Percentiles rank a stretch among this genome's conserved stretches.
These are phyloP conservation scores for Salix arbutifolia DNA, from an alignment of 345 rosid genomes.

Conservation along the genomic window DNA sequence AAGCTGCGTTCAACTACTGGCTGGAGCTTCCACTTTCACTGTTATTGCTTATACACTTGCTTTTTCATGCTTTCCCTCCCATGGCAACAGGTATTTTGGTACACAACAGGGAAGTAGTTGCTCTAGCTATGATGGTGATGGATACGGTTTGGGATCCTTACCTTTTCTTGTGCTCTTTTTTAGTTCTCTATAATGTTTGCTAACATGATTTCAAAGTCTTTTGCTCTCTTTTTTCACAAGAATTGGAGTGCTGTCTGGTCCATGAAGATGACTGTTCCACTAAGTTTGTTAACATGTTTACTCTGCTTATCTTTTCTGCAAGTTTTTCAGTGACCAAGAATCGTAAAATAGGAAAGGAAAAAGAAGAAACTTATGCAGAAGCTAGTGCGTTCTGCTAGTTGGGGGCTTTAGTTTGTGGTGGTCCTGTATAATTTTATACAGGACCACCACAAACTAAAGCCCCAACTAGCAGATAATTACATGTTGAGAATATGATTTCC, in stretches of 20 bases:
- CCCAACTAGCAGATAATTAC: no score
- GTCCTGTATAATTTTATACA: not conserved
- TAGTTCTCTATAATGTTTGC: constrained; percentile 22
- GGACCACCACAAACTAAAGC: no score
- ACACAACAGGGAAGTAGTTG: not conserved
- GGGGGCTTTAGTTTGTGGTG: not conserved
- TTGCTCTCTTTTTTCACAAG: not conserved
- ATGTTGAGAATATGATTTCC: no score
- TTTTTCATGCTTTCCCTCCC: constrained; percentile 17
- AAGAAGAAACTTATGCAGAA: no score
- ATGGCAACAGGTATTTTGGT: not conserved
- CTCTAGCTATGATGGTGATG: constrained; percentile 23
- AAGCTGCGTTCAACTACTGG: no score
- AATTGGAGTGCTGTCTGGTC: not conserved
- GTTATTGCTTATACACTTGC: constrained; percentile 18
- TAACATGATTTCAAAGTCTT: not conserved
- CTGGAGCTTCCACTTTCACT: not conserved
- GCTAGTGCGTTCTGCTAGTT: not conserved
- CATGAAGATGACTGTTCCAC: not conserved
- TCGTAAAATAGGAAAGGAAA: not conserved
- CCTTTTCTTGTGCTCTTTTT: constrained; percentile 37
- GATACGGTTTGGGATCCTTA: constrained; percentile 37
- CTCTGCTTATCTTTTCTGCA: not conserved
- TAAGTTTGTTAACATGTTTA: not conserved
- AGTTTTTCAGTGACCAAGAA: not conserved